Evolutionary conservation across 2,329 filamentous ascomycete species (phyloP), one percentile per base, ranked within the genome.

Genomic region (Colletotrichum chrysophilum): DNA sequence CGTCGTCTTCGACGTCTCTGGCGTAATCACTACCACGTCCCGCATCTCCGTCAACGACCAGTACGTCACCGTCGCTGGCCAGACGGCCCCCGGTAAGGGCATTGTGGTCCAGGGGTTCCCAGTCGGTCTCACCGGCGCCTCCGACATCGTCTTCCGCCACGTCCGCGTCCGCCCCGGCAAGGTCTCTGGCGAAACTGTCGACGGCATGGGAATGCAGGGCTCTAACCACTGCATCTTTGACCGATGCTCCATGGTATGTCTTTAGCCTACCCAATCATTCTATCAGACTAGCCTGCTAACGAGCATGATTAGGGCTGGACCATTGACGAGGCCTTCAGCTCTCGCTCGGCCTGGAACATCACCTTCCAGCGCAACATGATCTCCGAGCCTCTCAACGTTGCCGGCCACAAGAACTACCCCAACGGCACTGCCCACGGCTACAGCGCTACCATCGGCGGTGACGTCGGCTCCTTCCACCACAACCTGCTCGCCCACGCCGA

Each of bases 41-140:
- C 85, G 87, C 12, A 82, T 89, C 5, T 84, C 88, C 0, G 84
- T 89, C 26, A 86, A 84, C 4, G 79, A 80, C 13, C 87, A 88
- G 48, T 86, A 86, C 55, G 82, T 88, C 26, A 86, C 83, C 2
- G 85, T 89, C 52, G 84, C 88, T 0, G 87, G 88, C 3, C 87
- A 89, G 78, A 89, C 87, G 2, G 88, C 88, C 4, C 88, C 88
- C 0, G 86, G 87, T 1, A 86, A 85, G 48, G 85, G 86, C 16
- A 85, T 79, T 28, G 79, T 77, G 6, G 71, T 84, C 32, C 81
- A 82, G 61, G 83, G 83, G 2, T 77, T 78, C 60, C 83, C 83
- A 1, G 55, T 84, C 3, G 82, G 82, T 9, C 78, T 84, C 2
- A 82, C 78, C 7, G 82, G 82, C 2, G 82, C 82, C 2, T 78